Percentiles rank a stretch among this genome's conserved stretches.
Evolutionary conservation across 768 basidiomycete species (phyloP).

Genomic region (Agaricus sinodeliciosus): DNA sequence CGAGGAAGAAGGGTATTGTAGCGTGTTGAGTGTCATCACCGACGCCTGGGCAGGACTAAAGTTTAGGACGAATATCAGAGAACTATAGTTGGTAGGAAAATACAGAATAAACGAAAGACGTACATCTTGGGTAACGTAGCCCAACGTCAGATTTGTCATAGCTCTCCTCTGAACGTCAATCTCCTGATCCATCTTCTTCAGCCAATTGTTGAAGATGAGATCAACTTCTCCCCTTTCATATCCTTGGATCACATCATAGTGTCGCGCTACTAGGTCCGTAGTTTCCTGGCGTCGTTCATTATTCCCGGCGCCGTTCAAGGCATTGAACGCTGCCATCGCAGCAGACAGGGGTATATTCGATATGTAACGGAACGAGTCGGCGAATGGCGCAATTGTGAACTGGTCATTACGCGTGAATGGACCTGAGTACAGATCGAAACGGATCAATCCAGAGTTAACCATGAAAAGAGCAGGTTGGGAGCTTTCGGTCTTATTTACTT

Average conservation of each 20-base stretch:
- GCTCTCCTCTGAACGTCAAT: conserved; percentile 32
- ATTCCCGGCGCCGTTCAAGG: conserved; percentile 39
- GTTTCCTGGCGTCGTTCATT: conserved; percentile 17
- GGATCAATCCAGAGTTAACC: conserved; percentile 54
- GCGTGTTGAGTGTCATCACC: conserved; percentile 70
- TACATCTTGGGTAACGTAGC: conserved; percentile 72
- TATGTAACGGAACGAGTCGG: conserved; percentile 58
- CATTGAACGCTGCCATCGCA: conserved; percentile 47
- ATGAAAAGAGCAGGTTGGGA: conserved; percentile 58
- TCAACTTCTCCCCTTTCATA: conserved; percentile 48
- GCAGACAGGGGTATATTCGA: conserved; percentile 42
- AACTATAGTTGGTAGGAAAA: neutral
- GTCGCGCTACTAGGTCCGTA: conserved; percentile 21
- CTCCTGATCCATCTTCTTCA: conserved; percentile 46
- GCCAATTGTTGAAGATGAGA: conserved; percentile 45
- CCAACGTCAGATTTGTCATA: conserved; percentile 51
- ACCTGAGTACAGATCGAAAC: conserved; percentile 64
- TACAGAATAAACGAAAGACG: conserved; percentile 15
- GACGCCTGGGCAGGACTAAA: conserved; percentile 59
- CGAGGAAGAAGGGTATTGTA: conserved; percentile 46
- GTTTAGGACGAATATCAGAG: neutral
- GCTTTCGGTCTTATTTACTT: conserved; percentile 54
- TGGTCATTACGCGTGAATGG: conserved; percentile 79
- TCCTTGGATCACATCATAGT: conserved; percentile 26
- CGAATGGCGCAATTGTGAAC: conserved; percentile 67